Base-by-base conservation (phyloP, 768 basidiomycete species). In the Candolleomyces aberdarensis region DNA sequence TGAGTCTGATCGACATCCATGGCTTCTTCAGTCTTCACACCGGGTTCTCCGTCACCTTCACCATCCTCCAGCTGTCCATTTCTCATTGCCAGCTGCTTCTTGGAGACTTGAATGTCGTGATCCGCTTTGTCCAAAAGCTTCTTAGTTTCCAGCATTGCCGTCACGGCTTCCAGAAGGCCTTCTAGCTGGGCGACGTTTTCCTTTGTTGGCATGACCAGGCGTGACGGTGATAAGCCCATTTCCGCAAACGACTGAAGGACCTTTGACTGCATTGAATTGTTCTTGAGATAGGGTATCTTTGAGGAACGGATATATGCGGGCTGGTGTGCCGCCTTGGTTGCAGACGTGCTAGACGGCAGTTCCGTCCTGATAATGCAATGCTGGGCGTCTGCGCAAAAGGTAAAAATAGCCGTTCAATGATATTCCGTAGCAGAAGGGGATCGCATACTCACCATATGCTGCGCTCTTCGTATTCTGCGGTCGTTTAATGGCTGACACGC, bases 131-230 rank as follows among this genome's bases (percentile, higher is more conserved):
- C 96, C 44, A 92, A 84, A 13, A 86, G 77, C 66, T 91, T 88
- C 80, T 98, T 98, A 64, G 86, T 88, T 67, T 98, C 93, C n/a
- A 96, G 81, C 67, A 98, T 74, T 13, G 83, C 79, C 4, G 81
- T 82, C 0, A 92, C 84, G 3, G 89, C 85, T 5, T 88, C 86
- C 49, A 96, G 68, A 15, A 98, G 73, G 14, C 79, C 77, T 63
- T 97, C 94, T 19, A 95, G 78, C 65, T 83, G 84, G 56, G 82
- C 78, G 57, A 88, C 80, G 64, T 94, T 97, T 26, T 87, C 86
- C 43, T 86, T 82, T 2, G 97, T 98, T 17, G 97, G 97, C 94
- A 98, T 98, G 62, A 96, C 91, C 54, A 99, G 82, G 11, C 90
- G 85, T 15, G 82, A 82, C 58, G 86, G 79, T 15, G 82, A 81